A percentile compares a stretch with the other conserved stretches of the same genome.
Conservation (phyloP, 169 alveolate genomes). For the Fabrea salina region DNA sequence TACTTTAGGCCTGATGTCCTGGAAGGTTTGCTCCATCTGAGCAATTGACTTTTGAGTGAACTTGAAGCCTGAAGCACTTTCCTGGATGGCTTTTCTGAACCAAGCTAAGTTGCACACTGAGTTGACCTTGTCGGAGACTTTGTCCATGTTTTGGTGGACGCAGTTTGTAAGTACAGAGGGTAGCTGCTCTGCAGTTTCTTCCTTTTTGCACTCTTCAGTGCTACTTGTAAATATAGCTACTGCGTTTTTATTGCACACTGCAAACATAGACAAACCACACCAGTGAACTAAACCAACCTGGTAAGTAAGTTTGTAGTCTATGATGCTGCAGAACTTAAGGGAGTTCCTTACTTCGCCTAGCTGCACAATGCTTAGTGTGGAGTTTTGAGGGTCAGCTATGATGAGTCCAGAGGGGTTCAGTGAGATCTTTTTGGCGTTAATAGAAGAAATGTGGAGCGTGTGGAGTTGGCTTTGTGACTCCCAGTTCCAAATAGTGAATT, state of each 20-base stretch:
- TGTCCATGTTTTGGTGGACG: neutral
- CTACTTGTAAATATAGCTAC: neutral
- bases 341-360: neutral
- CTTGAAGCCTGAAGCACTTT: neutral
- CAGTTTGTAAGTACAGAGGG: neutral
- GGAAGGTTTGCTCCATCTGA: neutral
- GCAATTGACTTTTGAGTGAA: neutral
- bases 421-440: neutral
- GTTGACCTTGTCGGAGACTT: neutral
- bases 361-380: neutral
- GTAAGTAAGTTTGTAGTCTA: conserved; percentile 9
- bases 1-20: neutral
- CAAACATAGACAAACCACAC: neutral
- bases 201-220: neutral
- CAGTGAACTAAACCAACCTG: neutral
- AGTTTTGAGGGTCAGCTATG: neutral
- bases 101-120: neutral
- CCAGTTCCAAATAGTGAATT: neutral
- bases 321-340: neutral
- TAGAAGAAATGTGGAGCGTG: neutral
- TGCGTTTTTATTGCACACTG: neutral
- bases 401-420: neutral
- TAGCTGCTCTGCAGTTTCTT: neutral
- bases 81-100: neutral
- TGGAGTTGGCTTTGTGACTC: neutral